These are phyloP conservation scores for Cytospora schulzeri DNA, from an alignment of 2,329 filamentous ascomycete species.

Conservation along the genomic window DNA sequence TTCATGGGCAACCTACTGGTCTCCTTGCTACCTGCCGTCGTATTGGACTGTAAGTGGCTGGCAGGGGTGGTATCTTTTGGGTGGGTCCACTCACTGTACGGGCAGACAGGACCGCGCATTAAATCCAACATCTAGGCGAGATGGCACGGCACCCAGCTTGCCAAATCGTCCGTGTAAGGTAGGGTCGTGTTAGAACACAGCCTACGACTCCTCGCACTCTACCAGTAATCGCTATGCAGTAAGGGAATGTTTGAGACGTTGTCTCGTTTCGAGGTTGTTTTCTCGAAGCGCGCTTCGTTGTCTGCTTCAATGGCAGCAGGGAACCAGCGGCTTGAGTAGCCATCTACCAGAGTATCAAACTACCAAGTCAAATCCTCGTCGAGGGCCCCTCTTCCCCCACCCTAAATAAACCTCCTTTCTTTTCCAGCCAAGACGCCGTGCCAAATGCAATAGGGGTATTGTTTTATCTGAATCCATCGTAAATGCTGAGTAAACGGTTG, in stretches of 20 bases:
- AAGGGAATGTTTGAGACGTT: neutral
- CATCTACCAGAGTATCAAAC: constrained; percentile 1
- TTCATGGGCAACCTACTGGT: neutral
- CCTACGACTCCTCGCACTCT: neutral
- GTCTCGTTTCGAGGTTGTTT: constrained; percentile 7
- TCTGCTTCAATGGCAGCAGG: neutral
- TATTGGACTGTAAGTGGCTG: neutral
- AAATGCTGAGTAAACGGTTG: constrained; percentile 4
- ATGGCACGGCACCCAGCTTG: neutral
- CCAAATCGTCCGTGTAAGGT: neutral
- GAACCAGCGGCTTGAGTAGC: neutral
- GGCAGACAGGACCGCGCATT: too few relatives aligned
- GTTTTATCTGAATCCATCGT: constrained; percentile 6
- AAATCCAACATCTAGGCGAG: neutral
- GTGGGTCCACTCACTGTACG: neutral
- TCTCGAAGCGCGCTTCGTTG: neutral
- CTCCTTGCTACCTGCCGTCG: neutral
- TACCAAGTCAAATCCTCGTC: constrained; percentile 10
- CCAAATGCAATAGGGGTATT: constrained; percentile 26
- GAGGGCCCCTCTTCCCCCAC: neutral
- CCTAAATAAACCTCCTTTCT: neutral
- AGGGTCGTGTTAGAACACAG: neutral
- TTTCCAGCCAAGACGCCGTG: constrained; percentile 21
- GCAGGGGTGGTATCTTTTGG: neutral
- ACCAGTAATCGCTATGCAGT: neutral